A percentile compares a stretch with the other conserved stretches of the same genome.
Conservation (phyloP, 164 flowering plant species). For the Annona cherimola region DNA sequence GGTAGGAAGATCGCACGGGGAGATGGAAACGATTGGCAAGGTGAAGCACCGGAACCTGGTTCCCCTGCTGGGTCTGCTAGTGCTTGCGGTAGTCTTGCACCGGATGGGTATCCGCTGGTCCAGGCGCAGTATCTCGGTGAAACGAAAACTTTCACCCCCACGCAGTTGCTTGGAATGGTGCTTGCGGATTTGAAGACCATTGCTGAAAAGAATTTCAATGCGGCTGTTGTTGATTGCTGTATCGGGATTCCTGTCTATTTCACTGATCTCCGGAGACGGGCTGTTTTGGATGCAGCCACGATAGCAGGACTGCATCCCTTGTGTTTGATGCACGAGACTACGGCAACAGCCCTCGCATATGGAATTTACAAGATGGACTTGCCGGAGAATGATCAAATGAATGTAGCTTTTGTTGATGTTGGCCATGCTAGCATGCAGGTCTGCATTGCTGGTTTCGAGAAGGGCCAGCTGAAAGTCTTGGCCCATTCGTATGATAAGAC, state of each 20-base stretch:
- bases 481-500: slow-evolving; percentile 78
- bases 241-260: slow-evolving; percentile 91
- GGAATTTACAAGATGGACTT: slow-evolving; percentile 92
- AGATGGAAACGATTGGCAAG: too few relatives aligned
- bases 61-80: too few relatives aligned
- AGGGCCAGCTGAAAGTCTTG: slow-evolving; percentile 70
- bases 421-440: slow-evolving; percentile 92
- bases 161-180: slow-evolving; percentile 84
- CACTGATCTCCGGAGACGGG: slow-evolving; percentile 86
- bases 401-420: slow-evolving; percentile 84
- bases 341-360: slow-evolving; percentile 88
- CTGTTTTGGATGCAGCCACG: slow-evolving; percentile 85
- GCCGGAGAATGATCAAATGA: slow-evolving; percentile 72
- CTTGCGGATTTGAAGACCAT: slow-evolving; percentile 70
- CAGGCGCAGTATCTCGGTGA: slow-evolving; percentile 78
- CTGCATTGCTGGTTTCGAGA: slow-evolving; percentile 80
- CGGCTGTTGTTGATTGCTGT: slow-evolving; percentile 96
- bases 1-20: too few relatives aligned
- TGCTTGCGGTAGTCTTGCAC: too few relatives aligned
- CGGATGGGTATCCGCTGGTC: too few relatives aligned
- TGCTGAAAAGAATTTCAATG: slow-evolving; percentile 86
- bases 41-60: too few relatives aligned
- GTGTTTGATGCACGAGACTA: slow-evolving; percentile 71
- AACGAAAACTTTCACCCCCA: slow-evolving; percentile 59
- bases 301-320: slow-evolving; percentile 89